Conservation (phyloP, 1,284 basidiomycete species). For the Tilletia setariae region DNA sequence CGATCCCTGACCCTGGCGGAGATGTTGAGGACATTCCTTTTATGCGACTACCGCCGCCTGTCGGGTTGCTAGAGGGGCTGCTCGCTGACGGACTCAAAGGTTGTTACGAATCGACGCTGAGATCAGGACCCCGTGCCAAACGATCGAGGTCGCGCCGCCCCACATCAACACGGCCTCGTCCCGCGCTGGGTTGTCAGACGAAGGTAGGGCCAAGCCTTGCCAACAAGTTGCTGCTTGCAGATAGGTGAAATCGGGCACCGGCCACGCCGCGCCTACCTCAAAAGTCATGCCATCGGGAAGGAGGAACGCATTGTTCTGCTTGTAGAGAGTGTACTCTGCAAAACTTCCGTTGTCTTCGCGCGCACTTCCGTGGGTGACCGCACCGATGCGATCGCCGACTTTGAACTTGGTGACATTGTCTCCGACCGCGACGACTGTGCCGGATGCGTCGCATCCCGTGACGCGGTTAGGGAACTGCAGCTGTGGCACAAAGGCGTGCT, state of each 20-base stretch:
- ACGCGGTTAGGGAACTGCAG: neutral
- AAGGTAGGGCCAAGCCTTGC: constrained; percentile 11
- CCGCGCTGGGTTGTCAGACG: neutral
- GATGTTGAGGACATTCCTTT: too few species aligned
- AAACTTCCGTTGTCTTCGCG: constrained; percentile 16
- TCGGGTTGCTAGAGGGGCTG: too few species aligned
- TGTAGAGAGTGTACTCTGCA: constrained; percentile 16
- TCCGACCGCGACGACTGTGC: constrained; percentile 17
- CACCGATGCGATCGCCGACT: constrained; percentile 12
- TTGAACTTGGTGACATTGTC: constrained; percentile 1
- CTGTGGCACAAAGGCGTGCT: neutral
- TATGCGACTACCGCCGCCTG: too few species aligned
- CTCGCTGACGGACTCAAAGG: too few species aligned
- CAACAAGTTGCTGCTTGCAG: constrained; percentile 14
- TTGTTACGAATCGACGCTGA: too few species aligned
- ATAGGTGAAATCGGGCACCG: constrained; percentile 15
- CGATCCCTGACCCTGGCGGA: too few species aligned
- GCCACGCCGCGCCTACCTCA: constrained; percentile 16
- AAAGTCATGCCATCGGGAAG: constrained; percentile 14
- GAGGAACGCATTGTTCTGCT: constrained; percentile 12
- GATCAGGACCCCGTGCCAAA: constrained; percentile 16
- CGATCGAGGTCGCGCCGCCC: constrained; percentile 15
- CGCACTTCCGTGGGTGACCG: constrained; percentile 12
- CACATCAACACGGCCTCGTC: constrained; percentile 18
- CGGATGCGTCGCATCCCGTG: constrained; percentile 10